Conservation (phyloP, 2,329 filamentous ascomycete genomes). For the Septoria petroselini region DNA sequence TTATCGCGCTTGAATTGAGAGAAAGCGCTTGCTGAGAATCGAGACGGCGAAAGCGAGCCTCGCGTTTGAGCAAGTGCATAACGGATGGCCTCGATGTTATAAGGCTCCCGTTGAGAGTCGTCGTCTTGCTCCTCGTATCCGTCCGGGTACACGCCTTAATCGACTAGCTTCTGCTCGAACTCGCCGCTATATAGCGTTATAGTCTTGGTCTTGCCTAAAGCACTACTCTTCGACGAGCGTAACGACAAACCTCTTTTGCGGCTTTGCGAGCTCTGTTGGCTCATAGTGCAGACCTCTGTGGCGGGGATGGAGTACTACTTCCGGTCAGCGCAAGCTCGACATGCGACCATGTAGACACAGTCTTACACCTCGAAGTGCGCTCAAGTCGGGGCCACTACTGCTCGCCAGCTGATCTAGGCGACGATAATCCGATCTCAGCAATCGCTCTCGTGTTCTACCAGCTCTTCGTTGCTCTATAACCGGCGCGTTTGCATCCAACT, state of each 20-base stretch:
- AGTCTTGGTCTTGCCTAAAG: conserved; percentile 25
- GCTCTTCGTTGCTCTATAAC: conserved; percentile 4
- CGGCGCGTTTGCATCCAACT: neutral
- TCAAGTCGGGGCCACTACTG: neutral
- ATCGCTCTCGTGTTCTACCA: neutral
- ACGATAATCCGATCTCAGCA: conserved; percentile 5
- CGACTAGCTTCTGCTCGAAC: conserved; percentile 34
- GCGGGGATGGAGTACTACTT: conserved; percentile 1
- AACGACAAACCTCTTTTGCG: conserved; percentile 1
- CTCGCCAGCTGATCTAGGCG: neutral
- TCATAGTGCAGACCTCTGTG: neutral
- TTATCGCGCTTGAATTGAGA: conserved; percentile 24
- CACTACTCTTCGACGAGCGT: conserved; percentile 5
- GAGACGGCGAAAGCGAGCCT: conserved; percentile 23
- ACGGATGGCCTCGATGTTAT: conserved; percentile 21
- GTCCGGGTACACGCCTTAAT: conserved; percentile 29
- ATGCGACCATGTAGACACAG: neutral
- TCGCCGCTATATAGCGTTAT: conserved; percentile 24
- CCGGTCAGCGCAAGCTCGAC: neutral
- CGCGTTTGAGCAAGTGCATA: conserved; percentile 17
- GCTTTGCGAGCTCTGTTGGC: neutral
- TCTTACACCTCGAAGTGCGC: neutral
- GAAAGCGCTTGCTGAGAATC: conserved; percentile 22
- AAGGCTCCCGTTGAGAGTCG: conserved; percentile 16
- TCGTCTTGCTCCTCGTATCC: conserved; percentile 10